Evolutionary conservation across 495 filamentous ascomycete species (phyloP), one percentile per base, ranked within the genome.

Genomic region (Hypomontagnella monticulosa): DNA sequence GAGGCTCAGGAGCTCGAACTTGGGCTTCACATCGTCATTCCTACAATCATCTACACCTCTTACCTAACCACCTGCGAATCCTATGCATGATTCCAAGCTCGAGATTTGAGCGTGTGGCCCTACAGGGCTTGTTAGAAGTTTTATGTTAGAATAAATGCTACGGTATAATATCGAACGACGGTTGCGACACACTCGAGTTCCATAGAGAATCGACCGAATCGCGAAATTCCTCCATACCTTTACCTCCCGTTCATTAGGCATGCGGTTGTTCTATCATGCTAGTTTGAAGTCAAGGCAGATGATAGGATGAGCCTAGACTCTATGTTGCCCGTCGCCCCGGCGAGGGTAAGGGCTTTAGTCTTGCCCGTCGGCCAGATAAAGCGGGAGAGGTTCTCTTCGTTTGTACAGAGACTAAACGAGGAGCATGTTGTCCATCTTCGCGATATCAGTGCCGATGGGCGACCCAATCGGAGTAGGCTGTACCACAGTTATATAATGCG

Each of bases 371-470:
- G 95, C 34, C 86, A 82, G 64, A 95, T 98, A 72, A 91, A 87
- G 72, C 88, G 88, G 27, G 90, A 89, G 15, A 85, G 92, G 53
- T 97, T 97, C 76, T 71, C 86, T 53, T 80, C 81, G 59, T 97
- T 97, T 76, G 85, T 92, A 65, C 84, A 87, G 43, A 86, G 91
- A 63, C 82, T 99, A 51, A 86, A 89, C 73, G 79, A 83, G 61
- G 89, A 96, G 72, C 89, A 91, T 84, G 85, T 95, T 59, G 87
- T 99, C 63, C 89, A 90, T 54, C 83, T 99, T 61, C 89, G 92
- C 71, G 95, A 98, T 75, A 88, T 98, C 73, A 97, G 87, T 72
- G 91, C 93, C 60, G 92, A 97, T 84, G 81, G 82, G 73, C 86
- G 91, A 50, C 92, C 93, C 61, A 90, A 97, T 77, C 87, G 92